These are phyloP conservation scores for Pseudevernia furfuracea DNA, from an alignment of 495 filamentous ascomycete species.

Conservation along the genomic window DNA sequence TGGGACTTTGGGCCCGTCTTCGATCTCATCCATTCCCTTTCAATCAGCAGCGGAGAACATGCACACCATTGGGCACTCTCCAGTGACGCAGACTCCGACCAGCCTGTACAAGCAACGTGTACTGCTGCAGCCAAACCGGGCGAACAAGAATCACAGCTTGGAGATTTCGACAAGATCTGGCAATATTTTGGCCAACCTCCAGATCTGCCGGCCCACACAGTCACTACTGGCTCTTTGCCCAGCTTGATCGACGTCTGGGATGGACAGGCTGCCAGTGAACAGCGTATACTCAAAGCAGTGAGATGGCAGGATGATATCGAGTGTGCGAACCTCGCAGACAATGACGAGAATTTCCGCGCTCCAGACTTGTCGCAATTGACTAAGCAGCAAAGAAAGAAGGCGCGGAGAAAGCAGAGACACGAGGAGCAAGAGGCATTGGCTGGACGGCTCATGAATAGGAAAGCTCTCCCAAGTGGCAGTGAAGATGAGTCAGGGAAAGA, in stretches of 20 bases:
- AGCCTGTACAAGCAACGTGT: conserved; percentile 6
- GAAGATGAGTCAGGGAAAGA: conserved; percentile 27
- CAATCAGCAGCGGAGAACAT: conserved; percentile 19
- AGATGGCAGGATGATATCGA: conserved; percentile 32
- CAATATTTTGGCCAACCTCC: conserved; percentile 33
- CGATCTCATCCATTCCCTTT: conserved; percentile 40
- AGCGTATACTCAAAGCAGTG: conserved; percentile 30
- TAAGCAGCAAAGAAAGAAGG: conserved; percentile 32
- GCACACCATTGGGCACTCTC: background rate
- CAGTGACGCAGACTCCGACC: conserved; percentile 8
- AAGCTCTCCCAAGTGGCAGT: conserved; percentile 15
- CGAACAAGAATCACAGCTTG: conserved; percentile 26
- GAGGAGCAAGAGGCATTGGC: conserved; percentile 4
- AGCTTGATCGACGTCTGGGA: background rate
- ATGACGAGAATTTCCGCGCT: conserved; percentile 20
- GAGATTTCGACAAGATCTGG: conserved; percentile 39
- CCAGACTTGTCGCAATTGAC: conserved; percentile 24
- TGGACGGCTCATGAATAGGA: conserved; percentile 1
- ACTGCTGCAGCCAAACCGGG: background rate
- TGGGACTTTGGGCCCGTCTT: conserved; percentile 47
- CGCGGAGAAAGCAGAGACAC: conserved; percentile 23
- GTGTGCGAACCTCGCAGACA: conserved; percentile 27
- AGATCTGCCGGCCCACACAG: conserved; percentile 22
- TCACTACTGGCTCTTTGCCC: conserved; percentile 10
- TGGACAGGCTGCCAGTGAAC: conserved; percentile 15